phyloP scores from a whole-genome alignment of 495 filamentous ascomycete species.

The Neurospora sp. region DNA sequence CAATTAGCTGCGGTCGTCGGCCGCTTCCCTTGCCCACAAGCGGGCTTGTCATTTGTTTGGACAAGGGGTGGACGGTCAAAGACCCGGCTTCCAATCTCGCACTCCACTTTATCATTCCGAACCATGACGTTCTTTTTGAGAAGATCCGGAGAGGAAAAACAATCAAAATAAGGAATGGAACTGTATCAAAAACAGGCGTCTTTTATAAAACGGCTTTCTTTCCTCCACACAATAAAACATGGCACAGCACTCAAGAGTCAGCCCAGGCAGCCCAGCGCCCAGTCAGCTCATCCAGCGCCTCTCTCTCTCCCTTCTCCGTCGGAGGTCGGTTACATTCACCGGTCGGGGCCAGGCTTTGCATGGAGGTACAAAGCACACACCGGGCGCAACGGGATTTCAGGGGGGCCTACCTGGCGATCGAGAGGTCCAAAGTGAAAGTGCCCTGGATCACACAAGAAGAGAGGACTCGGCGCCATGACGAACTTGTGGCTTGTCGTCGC shows the following conservation, averaged over 20 bases:
- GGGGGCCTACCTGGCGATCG: not conserved
- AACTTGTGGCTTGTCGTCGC: not conserved
- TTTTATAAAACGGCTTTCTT: not conserved
- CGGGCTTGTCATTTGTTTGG: not conserved
- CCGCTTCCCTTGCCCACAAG: not conserved
- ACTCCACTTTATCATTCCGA: not conserved
- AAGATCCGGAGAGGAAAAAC: not conserved
- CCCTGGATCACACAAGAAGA: not conserved
- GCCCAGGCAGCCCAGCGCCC: not conserved
- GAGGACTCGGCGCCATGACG: not conserved
- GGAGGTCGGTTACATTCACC: not conserved
- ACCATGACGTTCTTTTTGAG: not conserved
- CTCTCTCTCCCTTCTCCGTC: not conserved
- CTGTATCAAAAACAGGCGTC: not conserved
- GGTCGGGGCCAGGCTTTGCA: not conserved
- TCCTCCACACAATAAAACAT: not conserved
- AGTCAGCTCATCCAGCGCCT: not conserved
- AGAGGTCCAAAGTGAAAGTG: not conserved
- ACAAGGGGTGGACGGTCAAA: not conserved
- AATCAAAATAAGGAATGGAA: not conserved
- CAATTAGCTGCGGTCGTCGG: not conserved
- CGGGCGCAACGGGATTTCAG: not conserved
- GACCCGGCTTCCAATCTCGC: not conserved
- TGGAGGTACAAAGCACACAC: not conserved
- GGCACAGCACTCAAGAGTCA: not conserved